Evolutionary conservation across 257 asterid species (phyloP).

Genomic region (Echites panduratus): DNA sequence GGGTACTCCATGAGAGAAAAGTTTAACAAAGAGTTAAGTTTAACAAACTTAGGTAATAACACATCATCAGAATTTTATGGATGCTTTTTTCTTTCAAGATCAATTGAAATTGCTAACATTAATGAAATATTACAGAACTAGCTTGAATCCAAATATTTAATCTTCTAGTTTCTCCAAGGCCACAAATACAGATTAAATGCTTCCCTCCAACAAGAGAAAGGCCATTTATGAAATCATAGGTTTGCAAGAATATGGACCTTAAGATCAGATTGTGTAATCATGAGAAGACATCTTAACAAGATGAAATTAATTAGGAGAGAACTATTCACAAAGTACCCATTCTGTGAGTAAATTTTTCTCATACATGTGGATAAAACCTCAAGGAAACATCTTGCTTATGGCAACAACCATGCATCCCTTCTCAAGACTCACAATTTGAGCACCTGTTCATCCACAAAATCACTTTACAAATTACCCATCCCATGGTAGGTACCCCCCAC

Average conservation of each 20-base stretch:
- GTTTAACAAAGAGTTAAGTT: no score
- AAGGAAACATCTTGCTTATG: no score
- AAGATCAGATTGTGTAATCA: background rate
- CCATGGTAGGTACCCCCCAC: no score
- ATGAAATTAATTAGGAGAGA: background rate
- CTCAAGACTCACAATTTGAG: no score
- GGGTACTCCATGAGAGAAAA: slow-evolving; percentile 8
- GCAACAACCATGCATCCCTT: no score
- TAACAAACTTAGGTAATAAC: no score
- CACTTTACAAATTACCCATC: no score
- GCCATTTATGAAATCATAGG: background rate
- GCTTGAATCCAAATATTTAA: background rate
- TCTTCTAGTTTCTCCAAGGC: background rate
- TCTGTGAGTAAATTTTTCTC: background rate
- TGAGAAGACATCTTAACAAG: background rate
- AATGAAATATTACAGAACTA: background rate
- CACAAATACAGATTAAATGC: background rate
- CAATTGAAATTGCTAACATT: background rate
- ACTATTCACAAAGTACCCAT: background rate
- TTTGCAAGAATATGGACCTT: background rate
- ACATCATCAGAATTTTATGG: background rate
- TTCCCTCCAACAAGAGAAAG: background rate
- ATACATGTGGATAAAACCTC: no score
- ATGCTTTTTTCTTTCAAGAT: background rate
- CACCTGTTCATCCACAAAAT: no score